phyloP scores from a whole-genome alignment of 306 rosid genomes.

The Begonia fuchsioides region DNA sequence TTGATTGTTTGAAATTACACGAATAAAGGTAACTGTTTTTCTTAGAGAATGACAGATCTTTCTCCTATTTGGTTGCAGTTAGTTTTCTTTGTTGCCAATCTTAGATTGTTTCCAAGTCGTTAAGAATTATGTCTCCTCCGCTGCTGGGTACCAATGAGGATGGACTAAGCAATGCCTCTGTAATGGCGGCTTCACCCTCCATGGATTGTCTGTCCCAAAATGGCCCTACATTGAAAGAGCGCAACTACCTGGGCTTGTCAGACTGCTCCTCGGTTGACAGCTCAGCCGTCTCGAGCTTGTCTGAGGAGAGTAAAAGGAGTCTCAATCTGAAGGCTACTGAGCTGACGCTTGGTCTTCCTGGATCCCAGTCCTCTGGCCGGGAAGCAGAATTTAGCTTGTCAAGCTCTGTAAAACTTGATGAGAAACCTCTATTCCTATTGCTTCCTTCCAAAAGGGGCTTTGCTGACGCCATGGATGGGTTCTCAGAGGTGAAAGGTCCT shows the following conservation, averaged over 20 bases:
- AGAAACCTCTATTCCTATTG: constrained; percentile 72
- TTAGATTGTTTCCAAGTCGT: constrained; percentile 9
- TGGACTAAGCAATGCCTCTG: constrained; percentile 36
- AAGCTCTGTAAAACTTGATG: constrained; percentile 41
- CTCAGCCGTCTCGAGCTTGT: constrained; percentile 42
- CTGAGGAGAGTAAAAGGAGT: constrained; percentile 44
- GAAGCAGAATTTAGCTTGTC: constrained; percentile 27
- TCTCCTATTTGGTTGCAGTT: neutral
- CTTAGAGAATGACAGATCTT: neutral
- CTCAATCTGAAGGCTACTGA: constrained; percentile 82
- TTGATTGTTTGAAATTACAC: no score
- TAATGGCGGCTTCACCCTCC: constrained; percentile 32
- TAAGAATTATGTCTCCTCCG: constrained; percentile 53
- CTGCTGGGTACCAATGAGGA: constrained; percentile 57
- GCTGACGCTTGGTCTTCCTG: constrained; percentile 87
- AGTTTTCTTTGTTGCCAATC: no score
- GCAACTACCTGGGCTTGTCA: constrained; percentile 73
- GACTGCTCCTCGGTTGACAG: constrained; percentile 96
- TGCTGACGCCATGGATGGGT: constrained; percentile 66
- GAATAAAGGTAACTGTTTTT: no score
- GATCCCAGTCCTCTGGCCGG: constrained; percentile 74
- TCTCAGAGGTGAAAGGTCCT: constrained; percentile 38
- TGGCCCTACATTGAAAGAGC: constrained; percentile 53
- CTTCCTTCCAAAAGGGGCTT: constrained; percentile 86
- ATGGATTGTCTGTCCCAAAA: constrained; percentile 44